Base-by-base conservation (phyloP, 371 early-diverging fungal genomes). In the Vairimorpha necatrix region DNA sequence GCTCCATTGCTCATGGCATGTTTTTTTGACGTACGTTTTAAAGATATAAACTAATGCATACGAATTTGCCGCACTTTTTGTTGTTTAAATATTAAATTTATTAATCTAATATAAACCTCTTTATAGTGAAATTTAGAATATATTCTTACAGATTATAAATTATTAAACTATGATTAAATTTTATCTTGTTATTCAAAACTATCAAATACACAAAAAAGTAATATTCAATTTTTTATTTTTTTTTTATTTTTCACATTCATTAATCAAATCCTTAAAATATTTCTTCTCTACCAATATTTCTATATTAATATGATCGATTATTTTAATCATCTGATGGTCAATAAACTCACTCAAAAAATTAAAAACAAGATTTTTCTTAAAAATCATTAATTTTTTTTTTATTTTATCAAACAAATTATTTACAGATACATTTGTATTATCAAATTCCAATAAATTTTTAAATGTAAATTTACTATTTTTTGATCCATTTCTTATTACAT, bases 271-370 rank as follows among this genome's bases (percentile, higher is more conserved):
- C 28, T 28, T 56, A 56, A 56, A 56, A 56, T 56, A 56, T 20
- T 63, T 63, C 20, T 36, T 36, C 14, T 67, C 53, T 38, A 80
- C 24, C 20, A 48, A 39, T 34, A 80, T 46, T 9, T 34, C 42
- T n/a, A 80, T 70, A 26, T 60, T 42, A 6, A 22, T 6, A 0
- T 50, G 24, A 54, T 77, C 75, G 22, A 16, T 74, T 26, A 69
- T 61, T 74, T 74, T 82, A 7, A 82, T 42, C 16, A 82, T 78
- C 24, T 70, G 33, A 68, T 82, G 82, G 62, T 78, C 79, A 70
- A 82, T 47, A 70, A 82, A 82, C 39, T 82, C 82, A 58, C 20
- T 14, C 24, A 82, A 46, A 24, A 67, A 67, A 11, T 72, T 39
- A 36, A 69, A 32, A 46, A 78, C 7, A 18, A 61, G 34, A n/a